Evolutionary conservation across 148 eudicot species (phyloP).

Genomic region (Arbutus unedo): DNA sequence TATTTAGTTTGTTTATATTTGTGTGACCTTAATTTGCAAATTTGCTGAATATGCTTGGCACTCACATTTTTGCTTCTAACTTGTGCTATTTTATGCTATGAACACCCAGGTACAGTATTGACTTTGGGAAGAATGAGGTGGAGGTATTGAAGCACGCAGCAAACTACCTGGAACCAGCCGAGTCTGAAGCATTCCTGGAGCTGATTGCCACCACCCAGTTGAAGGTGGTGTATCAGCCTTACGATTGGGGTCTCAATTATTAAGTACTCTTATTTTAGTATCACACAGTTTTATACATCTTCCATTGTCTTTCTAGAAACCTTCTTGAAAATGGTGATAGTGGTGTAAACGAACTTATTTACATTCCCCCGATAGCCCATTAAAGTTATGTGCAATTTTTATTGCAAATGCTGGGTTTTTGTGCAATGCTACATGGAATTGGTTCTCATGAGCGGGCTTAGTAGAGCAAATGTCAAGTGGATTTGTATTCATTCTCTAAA

Average conservation of each 20-base stretch:
- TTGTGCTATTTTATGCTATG: neutral
- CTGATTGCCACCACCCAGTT: slow-evolving; percentile 37
- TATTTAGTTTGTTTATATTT: neutral
- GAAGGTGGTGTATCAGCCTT: slow-evolving; percentile 48
- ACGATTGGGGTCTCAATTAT: slow-evolving; percentile 45
- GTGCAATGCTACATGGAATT: neutral
- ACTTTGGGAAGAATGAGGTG: slow-evolving; percentile 48
- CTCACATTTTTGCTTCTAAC: neutral
- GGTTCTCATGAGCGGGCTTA: neutral
- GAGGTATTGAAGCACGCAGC: slow-evolving; percentile 55
- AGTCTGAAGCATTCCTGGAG: slow-evolving; percentile 38
- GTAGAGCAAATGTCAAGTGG: neutral
- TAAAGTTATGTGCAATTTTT: neutral
- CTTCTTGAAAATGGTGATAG: neutral
- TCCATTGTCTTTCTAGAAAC: neutral
- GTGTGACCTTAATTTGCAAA: neutral
- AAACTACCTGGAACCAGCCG: slow-evolving; percentile 37
- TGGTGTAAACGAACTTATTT: neutral
- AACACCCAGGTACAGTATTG: slow-evolving; percentile 40
- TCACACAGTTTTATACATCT: slow-evolving; percentile 7
- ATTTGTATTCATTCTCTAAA: neutral
- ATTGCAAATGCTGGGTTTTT: neutral
- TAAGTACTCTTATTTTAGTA: slow-evolving; percentile 2
- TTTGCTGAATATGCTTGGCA: neutral
- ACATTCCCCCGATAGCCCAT: neutral